Evolutionary conservation across 176 grass and related monocot genomes (phyloP), one percentile per base, ranked within the genome.

Genomic region (Eremochloa ophiuroides): DNA sequence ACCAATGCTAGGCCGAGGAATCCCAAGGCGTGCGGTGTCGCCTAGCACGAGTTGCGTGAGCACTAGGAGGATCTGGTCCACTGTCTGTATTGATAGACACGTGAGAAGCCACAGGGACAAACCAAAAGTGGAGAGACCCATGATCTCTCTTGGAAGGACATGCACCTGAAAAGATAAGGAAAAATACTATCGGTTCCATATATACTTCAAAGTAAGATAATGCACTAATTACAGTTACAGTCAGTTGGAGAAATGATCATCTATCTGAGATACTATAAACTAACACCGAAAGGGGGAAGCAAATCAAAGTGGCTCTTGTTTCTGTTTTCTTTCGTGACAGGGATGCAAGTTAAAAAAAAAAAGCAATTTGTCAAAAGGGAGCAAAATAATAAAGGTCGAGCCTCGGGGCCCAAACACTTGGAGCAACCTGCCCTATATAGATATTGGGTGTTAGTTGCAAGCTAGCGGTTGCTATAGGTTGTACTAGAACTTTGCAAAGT

Each of bases 51-150:
- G 34, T 3, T 73, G 76, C 11, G 90, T 4, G 33, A 91, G 28
- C 2, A 89, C 14, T 7, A 98, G 90, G 0, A 98, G 75, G 39
- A 98, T 2, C 7, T 69, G 56, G n/a, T 98, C 95, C 8, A 98
- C 95, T 0, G n/a, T 66, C 9, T 79, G 81, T 0, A 93, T 44
- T 3, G 71, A 58, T 0, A 98, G 39, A 76, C 56, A 95, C 79
- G 66, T 84, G 22, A 95, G 67, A 22, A 98, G 90, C 88, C 71
- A 89, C 56, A 79, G 28, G 8, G 93, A 98, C 16, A 98, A 6
- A 6, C 86, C 86, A 77, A 95, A 98, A 40, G 95, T 98, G 18
- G 95, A 98, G 46, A 69, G 4, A 2, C 95, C 88, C 60, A 98
- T 58, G 35, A 98, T 88, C 46, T 98, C 90, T 29, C 88, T 90